Evolutionary conservation across 2,329 filamentous ascomycete species (phyloP).

Genomic region (Colletotrichum liaoningense): DNA sequence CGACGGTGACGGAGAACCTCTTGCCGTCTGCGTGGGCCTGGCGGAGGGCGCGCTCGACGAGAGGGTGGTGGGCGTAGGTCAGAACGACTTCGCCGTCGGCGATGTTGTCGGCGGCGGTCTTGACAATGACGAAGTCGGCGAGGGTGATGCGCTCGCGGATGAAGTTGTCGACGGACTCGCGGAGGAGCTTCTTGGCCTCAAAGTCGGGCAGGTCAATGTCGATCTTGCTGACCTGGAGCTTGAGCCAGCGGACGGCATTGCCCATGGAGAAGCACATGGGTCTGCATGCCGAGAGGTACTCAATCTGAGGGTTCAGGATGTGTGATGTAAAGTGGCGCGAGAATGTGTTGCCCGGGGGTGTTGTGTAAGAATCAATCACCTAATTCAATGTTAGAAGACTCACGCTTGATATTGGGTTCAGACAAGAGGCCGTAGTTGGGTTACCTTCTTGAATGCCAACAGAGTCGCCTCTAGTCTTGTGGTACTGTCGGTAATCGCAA

Average conservation of each 20-base stretch:
- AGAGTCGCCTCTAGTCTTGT: constrained; percentile 89
- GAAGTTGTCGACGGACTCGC: constrained; percentile 86
- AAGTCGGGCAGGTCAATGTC: constrained; percentile 87
- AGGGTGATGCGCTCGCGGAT: constrained; percentile 90
- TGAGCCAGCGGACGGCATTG: constrained; percentile 94
- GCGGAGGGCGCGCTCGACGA: constrained; percentile 86
- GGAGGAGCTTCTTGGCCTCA: constrained; percentile 76
- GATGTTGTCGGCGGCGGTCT: constrained; percentile 81
- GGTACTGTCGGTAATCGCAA: constrained; percentile 89
- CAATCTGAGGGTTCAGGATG: constrained; percentile 92
- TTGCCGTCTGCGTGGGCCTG: constrained; percentile 77
- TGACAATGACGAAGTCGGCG: constrained; percentile 86
- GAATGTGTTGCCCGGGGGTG: constrained; percentile 84
- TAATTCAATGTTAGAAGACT: constrained; percentile 49
- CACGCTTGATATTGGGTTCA: neutral
- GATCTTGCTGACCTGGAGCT: constrained; percentile 90
- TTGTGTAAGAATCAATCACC: constrained; percentile 94
- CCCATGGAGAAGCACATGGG: constrained; percentile 97
- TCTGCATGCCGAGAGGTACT: constrained; percentile 92
- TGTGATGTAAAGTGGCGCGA: constrained; percentile 92
- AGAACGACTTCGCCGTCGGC: constrained; percentile 83
- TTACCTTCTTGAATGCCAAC: constrained; percentile 86
- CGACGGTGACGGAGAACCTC: constrained; percentile 84
- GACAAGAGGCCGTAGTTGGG: neutral
- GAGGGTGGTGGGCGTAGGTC: constrained; percentile 86